These are phyloP conservation scores for Colletotrichum sp. DNA, from an alignment of 2,329 filamentous ascomycete species.

Conservation along the genomic window DNA sequence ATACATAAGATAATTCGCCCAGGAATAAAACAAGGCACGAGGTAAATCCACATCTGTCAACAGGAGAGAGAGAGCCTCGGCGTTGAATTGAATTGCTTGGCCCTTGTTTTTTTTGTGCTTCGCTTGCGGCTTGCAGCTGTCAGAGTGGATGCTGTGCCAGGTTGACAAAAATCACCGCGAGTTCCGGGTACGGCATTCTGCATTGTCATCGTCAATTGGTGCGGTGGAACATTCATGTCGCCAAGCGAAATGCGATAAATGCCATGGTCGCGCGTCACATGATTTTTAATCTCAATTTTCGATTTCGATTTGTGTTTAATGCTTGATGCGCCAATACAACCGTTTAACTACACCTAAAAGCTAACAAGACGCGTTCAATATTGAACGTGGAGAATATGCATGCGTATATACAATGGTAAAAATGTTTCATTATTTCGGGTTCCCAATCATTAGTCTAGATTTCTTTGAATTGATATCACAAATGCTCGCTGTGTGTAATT, in stretches of 20 bases:
- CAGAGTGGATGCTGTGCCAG: background rate
- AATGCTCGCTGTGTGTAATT: conserved; percentile 14
- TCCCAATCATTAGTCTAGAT: conserved; percentile 19
- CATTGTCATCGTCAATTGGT: background rate
- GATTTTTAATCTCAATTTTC: background rate
- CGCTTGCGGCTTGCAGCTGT: background rate
- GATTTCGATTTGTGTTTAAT: background rate
- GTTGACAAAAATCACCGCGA: background rate
- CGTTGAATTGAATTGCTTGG: background rate
- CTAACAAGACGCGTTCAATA: background rate
- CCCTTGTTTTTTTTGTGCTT: background rate
- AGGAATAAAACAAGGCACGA: background rate
- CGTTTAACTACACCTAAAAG: background rate
- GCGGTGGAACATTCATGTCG: background rate
- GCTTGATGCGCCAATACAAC: background rate
- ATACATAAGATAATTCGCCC: background rate
- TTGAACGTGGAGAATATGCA: background rate
- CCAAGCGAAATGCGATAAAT: background rate
- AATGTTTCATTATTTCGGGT: conserved; percentile 11
- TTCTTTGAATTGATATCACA: conserved; percentile 10
- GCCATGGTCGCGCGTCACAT: background rate
- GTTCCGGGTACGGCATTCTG: background rate
- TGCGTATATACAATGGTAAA: background rate
- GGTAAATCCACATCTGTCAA: background rate
- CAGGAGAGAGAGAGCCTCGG: background rate